phyloP scores from a whole-genome alignment of 495 filamentous ascomycete species.

The Neurospora pannonica region DNA sequence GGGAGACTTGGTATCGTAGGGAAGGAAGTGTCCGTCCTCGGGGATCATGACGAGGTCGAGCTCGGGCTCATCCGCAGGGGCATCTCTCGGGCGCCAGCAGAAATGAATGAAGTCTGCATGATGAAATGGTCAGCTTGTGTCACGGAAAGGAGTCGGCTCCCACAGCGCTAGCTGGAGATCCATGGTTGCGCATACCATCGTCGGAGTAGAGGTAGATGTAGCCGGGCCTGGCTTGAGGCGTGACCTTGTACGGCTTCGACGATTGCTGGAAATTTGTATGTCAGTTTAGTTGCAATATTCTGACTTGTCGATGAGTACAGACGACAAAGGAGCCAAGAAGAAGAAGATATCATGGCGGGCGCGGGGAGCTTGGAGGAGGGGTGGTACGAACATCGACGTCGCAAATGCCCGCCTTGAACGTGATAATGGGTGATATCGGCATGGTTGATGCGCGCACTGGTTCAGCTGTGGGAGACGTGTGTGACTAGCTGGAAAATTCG shows the following conservation, averaged over 20 bases:
- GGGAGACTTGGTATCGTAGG: conserved; percentile 52
- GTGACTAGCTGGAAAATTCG: not conserved
- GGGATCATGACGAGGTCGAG: conserved; percentile 85
- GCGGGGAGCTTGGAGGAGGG: not conserved
- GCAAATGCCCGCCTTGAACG: conserved; percentile 94
- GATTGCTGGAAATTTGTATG: conserved; percentile 34
- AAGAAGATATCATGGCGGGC: not conserved
- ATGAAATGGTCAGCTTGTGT: conserved; percentile 11
- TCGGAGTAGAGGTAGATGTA: conserved; percentile 91
- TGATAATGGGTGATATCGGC: conserved; percentile 79
- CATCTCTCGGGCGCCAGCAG: conserved; percentile 68
- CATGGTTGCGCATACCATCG: conserved; percentile 52
- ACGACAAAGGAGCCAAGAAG: not conserved
- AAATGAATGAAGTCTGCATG: conserved; percentile 74
- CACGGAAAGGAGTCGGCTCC: not conserved
- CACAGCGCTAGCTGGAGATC: not conserved
- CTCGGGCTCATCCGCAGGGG: conserved; percentile 55
- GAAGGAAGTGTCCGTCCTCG: conserved; percentile 73
- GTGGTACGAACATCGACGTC: conserved; percentile 61
- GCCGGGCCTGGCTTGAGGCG: conserved; percentile 60
- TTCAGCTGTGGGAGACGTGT: not conserved
- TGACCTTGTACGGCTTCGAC: conserved; percentile 54
- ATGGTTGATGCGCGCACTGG: conserved; percentile 33
- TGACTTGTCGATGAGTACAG: not conserved
- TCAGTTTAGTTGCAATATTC: conserved; percentile 15